phyloP scores from a whole-genome alignment of 306 rosid genomes.

The Sphenostylis stenocarpa region DNA sequence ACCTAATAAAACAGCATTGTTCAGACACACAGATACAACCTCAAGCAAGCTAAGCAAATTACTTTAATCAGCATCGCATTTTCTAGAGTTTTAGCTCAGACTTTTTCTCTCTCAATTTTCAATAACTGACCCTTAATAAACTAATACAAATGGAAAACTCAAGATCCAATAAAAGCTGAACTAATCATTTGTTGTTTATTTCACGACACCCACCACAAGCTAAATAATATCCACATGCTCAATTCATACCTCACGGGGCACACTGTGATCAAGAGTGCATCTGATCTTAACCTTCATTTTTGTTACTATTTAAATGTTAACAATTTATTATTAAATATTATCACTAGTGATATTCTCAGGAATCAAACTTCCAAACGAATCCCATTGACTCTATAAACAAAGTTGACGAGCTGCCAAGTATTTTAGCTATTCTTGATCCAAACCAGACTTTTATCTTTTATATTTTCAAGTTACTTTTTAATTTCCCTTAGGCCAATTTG shows the following conservation, averaged over 20 bases:
- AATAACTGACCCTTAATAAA: constrained; percentile 12
- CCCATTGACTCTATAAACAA: constrained; percentile 40
- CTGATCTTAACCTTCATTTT: constrained; percentile 34
- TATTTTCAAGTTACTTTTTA: neutral
- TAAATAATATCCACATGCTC: constrained; percentile 30
- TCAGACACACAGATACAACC: neutral
- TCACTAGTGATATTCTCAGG: constrained; percentile 16
- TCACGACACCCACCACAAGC: constrained; percentile 31
- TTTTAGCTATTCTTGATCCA: constrained; percentile 9
- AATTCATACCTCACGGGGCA: constrained; percentile 15
- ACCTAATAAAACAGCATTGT: constrained; percentile 3
- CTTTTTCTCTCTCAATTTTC: neutral
- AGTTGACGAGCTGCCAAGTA: constrained; percentile 31
- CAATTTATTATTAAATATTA: constrained; percentile 9
- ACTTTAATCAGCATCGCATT: neutral
- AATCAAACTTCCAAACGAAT: constrained; percentile 30
- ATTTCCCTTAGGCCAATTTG: neutral
- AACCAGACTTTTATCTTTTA: constrained; percentile 9
- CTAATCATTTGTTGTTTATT: constrained; percentile 42
- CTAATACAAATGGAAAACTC: constrained; percentile 11
- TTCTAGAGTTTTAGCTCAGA: neutral
- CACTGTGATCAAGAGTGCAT: constrained; percentile 23
- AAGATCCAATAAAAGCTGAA: constrained; percentile 42
- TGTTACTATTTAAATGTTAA: neutral
- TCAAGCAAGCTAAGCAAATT: neutral